A percentile compares a stretch with the other conserved stretches of the same genome.
These are phyloP conservation scores for Boeremia lycopersici DNA, from an alignment of 2,329 filamentous ascomycete species.

Conservation along the genomic window DNA sequence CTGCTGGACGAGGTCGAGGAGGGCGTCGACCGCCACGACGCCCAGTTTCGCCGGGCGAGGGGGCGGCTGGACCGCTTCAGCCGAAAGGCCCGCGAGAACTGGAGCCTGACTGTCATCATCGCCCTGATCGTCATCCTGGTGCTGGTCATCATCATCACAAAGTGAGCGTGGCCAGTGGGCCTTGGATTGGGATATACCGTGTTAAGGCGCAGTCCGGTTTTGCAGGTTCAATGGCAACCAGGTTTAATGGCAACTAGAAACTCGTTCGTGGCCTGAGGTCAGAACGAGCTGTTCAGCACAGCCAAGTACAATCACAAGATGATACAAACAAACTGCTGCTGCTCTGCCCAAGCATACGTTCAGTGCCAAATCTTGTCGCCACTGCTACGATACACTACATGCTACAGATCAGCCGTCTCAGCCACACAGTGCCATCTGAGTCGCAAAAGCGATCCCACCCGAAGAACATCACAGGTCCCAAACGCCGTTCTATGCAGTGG, in stretches of 20 bases:
- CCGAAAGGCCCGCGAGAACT: constrained; percentile 79
- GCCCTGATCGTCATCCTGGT: constrained; percentile 80
- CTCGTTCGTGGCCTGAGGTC: no score
- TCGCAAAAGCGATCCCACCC: constrained; percentile 4
- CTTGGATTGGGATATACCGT: neutral
- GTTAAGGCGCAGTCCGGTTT: neutral
- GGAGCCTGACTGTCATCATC: constrained; percentile 83
- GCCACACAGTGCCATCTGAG: neutral
- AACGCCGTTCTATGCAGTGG: constrained; percentile 33
- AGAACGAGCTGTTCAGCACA: no score
- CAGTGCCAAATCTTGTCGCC: neutral
- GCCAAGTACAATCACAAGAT: no score
- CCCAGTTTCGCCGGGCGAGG: constrained; percentile 75
- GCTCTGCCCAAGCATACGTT: no score
- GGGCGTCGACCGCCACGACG: constrained; percentile 79
- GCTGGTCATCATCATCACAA: constrained; percentile 74
- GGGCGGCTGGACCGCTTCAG: constrained; percentile 74
- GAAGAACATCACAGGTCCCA: constrained; percentile 5
- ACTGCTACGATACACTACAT: constrained; percentile 13
- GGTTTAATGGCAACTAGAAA: no score
- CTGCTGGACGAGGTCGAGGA: constrained; percentile 89
- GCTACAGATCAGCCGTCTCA: constrained; percentile 6
- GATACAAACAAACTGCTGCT: no score
- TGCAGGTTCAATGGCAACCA: neutral
- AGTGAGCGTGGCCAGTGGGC: constrained; percentile 20